phyloP scores from a whole-genome alignment of 2,329 filamentous ascomycete genomes.

The Fusarium chaquense region DNA sequence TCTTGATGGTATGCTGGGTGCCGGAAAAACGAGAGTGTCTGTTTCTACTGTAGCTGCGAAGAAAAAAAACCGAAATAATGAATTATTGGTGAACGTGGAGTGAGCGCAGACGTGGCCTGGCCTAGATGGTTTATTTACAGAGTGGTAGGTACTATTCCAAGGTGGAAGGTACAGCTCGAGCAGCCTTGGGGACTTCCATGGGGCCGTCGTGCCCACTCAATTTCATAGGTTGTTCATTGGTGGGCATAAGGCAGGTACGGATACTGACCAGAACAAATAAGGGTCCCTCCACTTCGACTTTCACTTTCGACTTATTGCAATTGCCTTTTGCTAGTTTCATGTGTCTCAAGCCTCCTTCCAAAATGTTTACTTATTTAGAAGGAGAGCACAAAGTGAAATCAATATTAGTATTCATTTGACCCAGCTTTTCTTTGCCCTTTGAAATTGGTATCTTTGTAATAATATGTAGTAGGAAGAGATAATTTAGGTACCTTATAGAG shows the following conservation, averaged over 20 bases:
- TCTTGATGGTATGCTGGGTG: constrained; percentile 5
- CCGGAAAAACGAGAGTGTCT: background rate
- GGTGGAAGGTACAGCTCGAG: constrained; percentile 21
- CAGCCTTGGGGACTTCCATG: constrained; percentile 35
- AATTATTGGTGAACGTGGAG: constrained; percentile 18
- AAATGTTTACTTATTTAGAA: too few species aligned
- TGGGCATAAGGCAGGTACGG: constrained; percentile 16
- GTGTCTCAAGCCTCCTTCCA: background rate
- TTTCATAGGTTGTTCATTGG: constrained; percentile 46
- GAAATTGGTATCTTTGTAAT: background rate
- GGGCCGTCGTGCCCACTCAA: constrained; percentile 27
- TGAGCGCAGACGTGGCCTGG: constrained; percentile 31
- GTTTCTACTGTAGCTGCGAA: background rate
- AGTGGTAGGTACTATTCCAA: background rate
- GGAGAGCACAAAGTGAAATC: background rate
- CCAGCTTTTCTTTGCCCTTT: background rate
- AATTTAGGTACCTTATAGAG: background rate
- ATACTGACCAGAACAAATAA: constrained; percentile 10
- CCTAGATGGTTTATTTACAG: background rate
- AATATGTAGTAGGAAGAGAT: background rate
- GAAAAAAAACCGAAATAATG: constrained; percentile 12
- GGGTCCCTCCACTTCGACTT: constrained; percentile 5
- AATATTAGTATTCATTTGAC: background rate
- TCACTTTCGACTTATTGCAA: constrained; percentile 13
- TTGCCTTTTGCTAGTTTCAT: constrained; percentile 2